Conservation (phyloP, 1,139 yeast genomes). For the Scheffersomyces quercinus region DNA sequence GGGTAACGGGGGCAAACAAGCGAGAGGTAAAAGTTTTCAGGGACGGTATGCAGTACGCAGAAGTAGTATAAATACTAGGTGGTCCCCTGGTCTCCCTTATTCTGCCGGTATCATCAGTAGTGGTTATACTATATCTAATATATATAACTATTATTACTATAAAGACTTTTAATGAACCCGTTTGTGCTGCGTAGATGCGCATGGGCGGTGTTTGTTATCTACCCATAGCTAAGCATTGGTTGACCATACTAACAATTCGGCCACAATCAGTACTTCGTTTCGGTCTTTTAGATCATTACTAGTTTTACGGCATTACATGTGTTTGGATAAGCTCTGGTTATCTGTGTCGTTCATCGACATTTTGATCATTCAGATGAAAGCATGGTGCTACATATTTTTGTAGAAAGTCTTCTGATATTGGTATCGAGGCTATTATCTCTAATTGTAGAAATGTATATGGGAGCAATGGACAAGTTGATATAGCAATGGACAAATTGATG, state of each 20-base stretch:
- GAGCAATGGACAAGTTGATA: no score
- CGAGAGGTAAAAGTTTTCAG: background rate
- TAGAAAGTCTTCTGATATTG: constrained; percentile 2
- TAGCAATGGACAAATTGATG: no score
- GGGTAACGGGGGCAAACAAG: constrained; percentile 9
- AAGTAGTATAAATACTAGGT: constrained; percentile 12
- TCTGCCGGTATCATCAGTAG: constrained; percentile 18
- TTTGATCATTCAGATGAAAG: constrained; percentile 22
- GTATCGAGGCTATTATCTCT: no score
- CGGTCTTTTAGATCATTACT: constrained; percentile 33
- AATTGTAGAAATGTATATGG: no score
- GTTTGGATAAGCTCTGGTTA: constrained; percentile 17
- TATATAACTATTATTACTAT: constrained; percentile 20
- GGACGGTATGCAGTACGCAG: constrained; percentile 5
- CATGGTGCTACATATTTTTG: constrained; percentile 28
- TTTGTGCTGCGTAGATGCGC: constrained; percentile 16
- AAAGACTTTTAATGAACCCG: constrained; percentile 16
- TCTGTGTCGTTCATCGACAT: constrained; percentile 7
- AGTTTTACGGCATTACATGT: constrained; percentile 24
- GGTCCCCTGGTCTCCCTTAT: constrained; percentile 14
- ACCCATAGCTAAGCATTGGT: constrained; percentile 22
- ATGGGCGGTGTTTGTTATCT: constrained; percentile 10
- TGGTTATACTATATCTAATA: constrained; percentile 24
- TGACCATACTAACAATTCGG: constrained; percentile 22
- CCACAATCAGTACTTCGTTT: constrained; percentile 24